A percentile compares a stretch with the other conserved stretches of the same genome.
phyloP scores from a whole-genome alignment of 306 rosid species.

The Rosa multiflora region DNA sequence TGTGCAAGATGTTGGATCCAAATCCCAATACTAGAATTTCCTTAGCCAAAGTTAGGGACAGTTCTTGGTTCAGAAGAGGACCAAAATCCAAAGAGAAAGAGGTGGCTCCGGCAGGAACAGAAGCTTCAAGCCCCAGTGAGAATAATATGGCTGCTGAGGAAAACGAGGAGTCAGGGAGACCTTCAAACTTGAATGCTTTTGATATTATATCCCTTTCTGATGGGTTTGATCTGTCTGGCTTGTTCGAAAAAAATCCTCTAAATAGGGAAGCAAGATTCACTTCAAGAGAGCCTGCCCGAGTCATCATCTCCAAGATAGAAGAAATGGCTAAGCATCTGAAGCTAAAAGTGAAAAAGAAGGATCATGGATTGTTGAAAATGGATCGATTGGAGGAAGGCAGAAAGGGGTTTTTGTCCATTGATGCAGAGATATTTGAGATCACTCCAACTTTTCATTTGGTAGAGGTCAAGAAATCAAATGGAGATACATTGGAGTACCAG shows the following conservation, averaged over 20 bases:
- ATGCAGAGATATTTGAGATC: slow-evolving; percentile 79
- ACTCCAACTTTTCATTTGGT: slow-evolving; percentile 74
- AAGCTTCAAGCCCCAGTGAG: slow-evolving; percentile 32
- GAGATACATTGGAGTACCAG: slow-evolving; percentile 84
- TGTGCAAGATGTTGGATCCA: slow-evolving; percentile 63
- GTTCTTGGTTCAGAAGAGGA: slow-evolving; percentile 63
- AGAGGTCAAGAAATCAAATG: slow-evolving; percentile 77
- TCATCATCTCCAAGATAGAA: slow-evolving; percentile 68
- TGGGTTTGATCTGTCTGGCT: slow-evolving; percentile 71
- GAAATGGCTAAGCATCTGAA: slow-evolving; percentile 56
- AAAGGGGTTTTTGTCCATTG: slow-evolving; percentile 69
- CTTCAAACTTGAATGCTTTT: slow-evolving; percentile 68
- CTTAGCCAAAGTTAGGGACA: slow-evolving; percentile 53
- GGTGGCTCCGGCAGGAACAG: slow-evolving; percentile 29
- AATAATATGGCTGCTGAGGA: slow-evolving; percentile 32
- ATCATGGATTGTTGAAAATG: slow-evolving; percentile 60
- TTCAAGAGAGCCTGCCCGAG: slow-evolving; percentile 61
- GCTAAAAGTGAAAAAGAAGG: slow-evolving; percentile 68
- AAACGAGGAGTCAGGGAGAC: slow-evolving; percentile 44
- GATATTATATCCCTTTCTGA: slow-evolving; percentile 73
- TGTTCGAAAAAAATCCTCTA: slow-evolving; percentile 48
- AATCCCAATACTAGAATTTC: slow-evolving; percentile 62
- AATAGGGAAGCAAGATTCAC: slow-evolving; percentile 64
- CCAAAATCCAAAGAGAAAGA: slow-evolving; percentile 29
- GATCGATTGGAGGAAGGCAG: slow-evolving; percentile 63